Percentiles rank a stretch among this genome's conserved stretches.
Evolutionary conservation across 495 filamentous ascomycete genomes (phyloP).

Genomic region (Tirmania nivea): DNA sequence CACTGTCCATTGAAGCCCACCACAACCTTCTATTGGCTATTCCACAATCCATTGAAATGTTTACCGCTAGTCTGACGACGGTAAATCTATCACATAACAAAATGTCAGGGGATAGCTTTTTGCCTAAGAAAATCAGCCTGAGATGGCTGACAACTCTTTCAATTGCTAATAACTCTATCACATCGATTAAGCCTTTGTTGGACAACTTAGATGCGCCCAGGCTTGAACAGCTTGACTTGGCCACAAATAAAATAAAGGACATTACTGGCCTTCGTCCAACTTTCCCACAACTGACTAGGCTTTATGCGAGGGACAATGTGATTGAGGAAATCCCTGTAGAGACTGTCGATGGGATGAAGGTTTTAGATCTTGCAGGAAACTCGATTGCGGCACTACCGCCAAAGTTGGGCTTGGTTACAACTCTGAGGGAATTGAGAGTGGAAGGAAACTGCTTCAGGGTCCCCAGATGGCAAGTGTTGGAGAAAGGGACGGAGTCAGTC

Average conservation of each 20-base stretch:
- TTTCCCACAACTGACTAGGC: constrained; percentile 43
- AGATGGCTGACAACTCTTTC: constrained; percentile 55
- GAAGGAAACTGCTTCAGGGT: constrained; percentile 28
- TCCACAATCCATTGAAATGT: constrained; percentile 43
- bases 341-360: constrained; percentile 45
- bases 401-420: constrained; percentile 38
- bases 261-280: constrained; percentile 34
- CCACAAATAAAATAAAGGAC: constrained; percentile 48
- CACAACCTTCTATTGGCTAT: constrained; percentile 53
- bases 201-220: constrained; percentile 43
- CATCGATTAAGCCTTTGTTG: constrained; percentile 38
- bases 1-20: constrained; percentile 42
- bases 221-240: constrained; percentile 55
- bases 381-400: constrained; percentile 58
- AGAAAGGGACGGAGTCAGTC: constrained; percentile 73
- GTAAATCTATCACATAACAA: constrained; percentile 68
- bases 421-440: constrained; percentile 35
- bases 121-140: constrained; percentile 40
- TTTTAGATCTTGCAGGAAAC: constrained; percentile 64
- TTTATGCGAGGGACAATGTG: constrained; percentile 58
- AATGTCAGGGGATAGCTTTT: constrained; percentile 35
- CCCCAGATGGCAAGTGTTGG: constrained; percentile 65
- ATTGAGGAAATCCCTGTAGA: constrained; percentile 51
- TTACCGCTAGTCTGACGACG: constrained; percentile 43
- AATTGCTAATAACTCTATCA: constrained; percentile 45